A percentile compares a stretch with the other conserved stretches of the same genome.
phyloP scores from a whole-genome alignment of 2,329 filamentous ascomycete genomes.

The Diaporthe sp. region DNA sequence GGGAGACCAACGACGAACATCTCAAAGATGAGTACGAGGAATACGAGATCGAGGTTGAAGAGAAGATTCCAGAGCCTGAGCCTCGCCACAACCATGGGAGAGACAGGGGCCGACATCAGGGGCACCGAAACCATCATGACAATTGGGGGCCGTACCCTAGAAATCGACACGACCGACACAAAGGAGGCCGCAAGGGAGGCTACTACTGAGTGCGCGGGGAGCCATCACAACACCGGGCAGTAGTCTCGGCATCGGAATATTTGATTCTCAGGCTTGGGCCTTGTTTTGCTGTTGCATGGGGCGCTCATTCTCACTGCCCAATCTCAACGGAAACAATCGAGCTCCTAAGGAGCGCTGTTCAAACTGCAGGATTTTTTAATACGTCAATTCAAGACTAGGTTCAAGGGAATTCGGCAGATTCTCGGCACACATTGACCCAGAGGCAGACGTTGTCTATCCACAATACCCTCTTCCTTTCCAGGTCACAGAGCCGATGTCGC shows the following conservation, averaged over 20 bases:
- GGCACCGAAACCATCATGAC: slow-evolving; percentile 40
- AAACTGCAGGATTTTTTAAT: not conserved
- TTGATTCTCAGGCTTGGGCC: not conserved
- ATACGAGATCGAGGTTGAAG: slow-evolving; percentile 83
- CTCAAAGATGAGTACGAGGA: slow-evolving; percentile 83
- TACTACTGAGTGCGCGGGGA: slow-evolving; percentile 38
- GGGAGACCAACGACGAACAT: slow-evolving; percentile 75
- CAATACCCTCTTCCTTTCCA: not conserved
- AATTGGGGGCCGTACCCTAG: slow-evolving; percentile 41
- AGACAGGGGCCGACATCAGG: slow-evolving; percentile 42
- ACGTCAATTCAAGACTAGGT: not conserved
- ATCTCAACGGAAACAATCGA: not conserved
- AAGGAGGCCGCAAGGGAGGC: slow-evolving; percentile 41
- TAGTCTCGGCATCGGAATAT: not conserved
- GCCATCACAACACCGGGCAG: not conserved
- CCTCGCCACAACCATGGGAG: slow-evolving; percentile 42
- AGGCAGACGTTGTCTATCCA: not conserved
- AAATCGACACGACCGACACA: slow-evolving; percentile 41
- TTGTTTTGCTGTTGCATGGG: not conserved
- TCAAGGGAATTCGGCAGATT: not conserved
- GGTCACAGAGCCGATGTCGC: not conserved
- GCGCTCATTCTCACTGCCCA: not conserved
- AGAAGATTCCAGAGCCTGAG: slow-evolving; percentile 60
- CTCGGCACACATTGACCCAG: slow-evolving; percentile 6
- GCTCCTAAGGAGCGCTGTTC: not conserved